These are phyloP conservation scores for Cystobasidium slooffiae DNA, from an alignment of 1,284 basidiomycete species.

Conservation along the genomic window DNA sequence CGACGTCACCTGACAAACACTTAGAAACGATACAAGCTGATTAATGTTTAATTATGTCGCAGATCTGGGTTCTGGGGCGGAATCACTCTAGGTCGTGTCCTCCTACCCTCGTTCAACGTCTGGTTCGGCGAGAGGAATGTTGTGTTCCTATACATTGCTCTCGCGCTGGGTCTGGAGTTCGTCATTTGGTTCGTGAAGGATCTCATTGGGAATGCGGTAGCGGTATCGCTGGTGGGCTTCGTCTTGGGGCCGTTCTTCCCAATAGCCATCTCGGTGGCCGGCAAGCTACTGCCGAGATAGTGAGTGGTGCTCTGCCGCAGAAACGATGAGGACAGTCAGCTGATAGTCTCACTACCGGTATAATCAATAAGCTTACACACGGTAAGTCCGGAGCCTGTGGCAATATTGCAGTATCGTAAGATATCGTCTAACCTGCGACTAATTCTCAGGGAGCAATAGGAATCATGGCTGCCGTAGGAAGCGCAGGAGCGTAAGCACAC, in stretches of 20 bases:
- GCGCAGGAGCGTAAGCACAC: slow-evolving; percentile 39
- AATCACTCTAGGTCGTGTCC: slow-evolving; percentile 27
- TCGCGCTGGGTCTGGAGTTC: slow-evolving; percentile 61
- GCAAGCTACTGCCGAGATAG: slow-evolving; percentile 26
- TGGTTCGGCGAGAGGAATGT: slow-evolving; percentile 61
- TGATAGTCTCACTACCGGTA: background rate
- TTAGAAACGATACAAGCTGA: background rate
- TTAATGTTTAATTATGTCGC: background rate
- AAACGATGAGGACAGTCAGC: background rate
- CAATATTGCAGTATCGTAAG: too few relatives aligned
- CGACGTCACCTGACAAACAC: background rate
- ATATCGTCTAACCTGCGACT: too few relatives aligned
- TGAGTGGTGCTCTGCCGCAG: background rate
- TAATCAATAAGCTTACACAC: slow-evolving; percentile 21
- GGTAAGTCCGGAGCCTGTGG: too few relatives aligned
- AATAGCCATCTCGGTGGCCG: slow-evolving; percentile 25
- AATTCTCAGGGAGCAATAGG: slow-evolving; percentile 40
- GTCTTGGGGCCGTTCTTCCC: slow-evolving; percentile 57
- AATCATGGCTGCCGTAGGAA: slow-evolving; percentile 18
- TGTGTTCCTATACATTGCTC: slow-evolving; percentile 55
- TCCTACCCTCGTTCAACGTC: slow-evolving; percentile 59
- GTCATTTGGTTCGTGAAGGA: slow-evolving; percentile 67
- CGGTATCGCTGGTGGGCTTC: slow-evolving; percentile 65
- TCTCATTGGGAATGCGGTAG: slow-evolving; percentile 65
- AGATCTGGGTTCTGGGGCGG: slow-evolving; percentile 24